Base-by-base conservation (phyloP, 345 rosid species). In the Eucalyptus rudis region DNA sequence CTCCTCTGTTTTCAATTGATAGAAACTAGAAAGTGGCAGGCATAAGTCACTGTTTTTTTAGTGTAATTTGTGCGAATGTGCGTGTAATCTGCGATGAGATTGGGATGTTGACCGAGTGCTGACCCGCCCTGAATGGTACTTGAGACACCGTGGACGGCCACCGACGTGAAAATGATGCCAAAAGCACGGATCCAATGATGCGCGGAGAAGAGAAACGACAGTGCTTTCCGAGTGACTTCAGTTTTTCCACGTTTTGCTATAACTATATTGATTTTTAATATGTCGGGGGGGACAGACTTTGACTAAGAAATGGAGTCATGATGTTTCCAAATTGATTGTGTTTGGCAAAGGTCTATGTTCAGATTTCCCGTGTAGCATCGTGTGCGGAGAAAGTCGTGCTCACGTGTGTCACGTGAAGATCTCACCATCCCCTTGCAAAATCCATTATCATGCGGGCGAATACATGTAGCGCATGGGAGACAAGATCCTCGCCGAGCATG, bases 381-480 rank as follows among this genome's bases (percentile, higher is more conserved):
- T 3, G 33, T 4, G 33, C 0, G 17, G 10, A 5, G 17, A 1
- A 14, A 15, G 0, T 6, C 76, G 40, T n/a, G 40, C 10, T 64
- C 76, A n/a, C 36, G 5, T n/a, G 76, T 14, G 76, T n/a, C 36
- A 4, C 10, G 10, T 14, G 10, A 13, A 62, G 68, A 62, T 27
- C 15, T 27, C 15, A 62, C 31, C 31, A 6, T 62, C 31, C 68
- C 68, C 68, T 59, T 11, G 66, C 31, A 59, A 59, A 59, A 59
- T 56, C 62, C 62, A 22, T 24, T 2, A 56, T 24, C 62, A 8
- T 22, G 27, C 25, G 1, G 66, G 31, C 7, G 7, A 25, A 13
- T 59, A 12, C 66, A 27, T 27, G 31, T 27, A 27, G 66, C 7
- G 25, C 27, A 54, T 54, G 59, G 22, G 20, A 20, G 10, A 54